phyloP scores from a whole-genome alignment of 169 alveolate genomes.

The Plasmodium yoelii region DNA sequence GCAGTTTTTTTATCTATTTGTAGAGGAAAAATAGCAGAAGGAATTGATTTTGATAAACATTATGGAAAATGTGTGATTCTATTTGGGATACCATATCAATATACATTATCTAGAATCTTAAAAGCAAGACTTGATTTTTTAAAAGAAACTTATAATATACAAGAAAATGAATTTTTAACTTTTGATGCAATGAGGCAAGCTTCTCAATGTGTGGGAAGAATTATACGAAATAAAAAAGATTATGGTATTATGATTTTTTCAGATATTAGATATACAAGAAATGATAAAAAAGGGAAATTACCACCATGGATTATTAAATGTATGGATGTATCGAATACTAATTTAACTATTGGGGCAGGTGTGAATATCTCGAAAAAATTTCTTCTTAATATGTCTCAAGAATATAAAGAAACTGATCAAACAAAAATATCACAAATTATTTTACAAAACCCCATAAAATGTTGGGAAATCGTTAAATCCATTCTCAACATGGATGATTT shows the following conservation, averaged over 20 bases:
- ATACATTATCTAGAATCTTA: conserved; percentile 93
- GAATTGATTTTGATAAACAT: conserved; percentile 99
- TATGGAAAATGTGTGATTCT: conserved; percentile 98
- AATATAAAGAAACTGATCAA: conserved; percentile 81
- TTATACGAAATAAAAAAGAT: conserved; percentile 94
- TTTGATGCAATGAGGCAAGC: conserved; percentile 99
- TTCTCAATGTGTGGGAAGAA: conserved; percentile 98
- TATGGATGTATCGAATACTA: conserved; percentile 84
- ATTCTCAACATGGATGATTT: conserved; percentile 63
- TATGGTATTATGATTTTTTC: conserved; percentile 96
- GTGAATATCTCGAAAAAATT: conserved; percentile 83
- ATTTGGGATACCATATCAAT: conserved; percentile 97
- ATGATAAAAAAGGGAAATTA: conserved; percentile 89
- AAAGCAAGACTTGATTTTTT: conserved; percentile 93
- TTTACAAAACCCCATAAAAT: conserved; percentile 76
- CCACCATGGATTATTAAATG: conserved; percentile 93
- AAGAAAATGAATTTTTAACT: conserved; percentile 96
- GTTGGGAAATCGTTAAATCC: conserved; percentile 81
- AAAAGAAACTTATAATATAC: conserved; percentile 89
- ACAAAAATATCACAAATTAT: conserved; percentile 82
- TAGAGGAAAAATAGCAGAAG: conserved; percentile 98
- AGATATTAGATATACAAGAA: conserved; percentile 88
- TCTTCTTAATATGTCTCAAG: conserved; percentile 84
- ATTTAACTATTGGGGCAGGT: conserved; percentile 89
- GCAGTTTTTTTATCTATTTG: conserved; percentile 97